Base-by-base conservation (phyloP, 495 filamentous ascomycete genomes). In the Tuber umbilicatum region DNA sequence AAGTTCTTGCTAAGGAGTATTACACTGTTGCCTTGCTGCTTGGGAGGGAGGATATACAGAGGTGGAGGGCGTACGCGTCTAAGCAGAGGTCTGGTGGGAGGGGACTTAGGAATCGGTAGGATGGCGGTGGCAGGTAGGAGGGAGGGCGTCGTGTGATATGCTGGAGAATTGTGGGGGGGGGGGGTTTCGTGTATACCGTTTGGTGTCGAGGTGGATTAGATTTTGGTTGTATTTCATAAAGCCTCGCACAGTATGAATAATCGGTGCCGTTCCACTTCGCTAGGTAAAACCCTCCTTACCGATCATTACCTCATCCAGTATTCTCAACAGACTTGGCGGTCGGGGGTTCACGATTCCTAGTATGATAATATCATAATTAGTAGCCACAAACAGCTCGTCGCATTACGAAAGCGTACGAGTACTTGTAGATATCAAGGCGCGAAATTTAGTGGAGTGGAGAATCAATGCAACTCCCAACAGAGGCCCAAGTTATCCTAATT, bases 1-100 rank as follows among this genome's bases (percentile, higher is more conserved):
- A 97, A 87, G 92, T 92, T 80, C 83, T 97, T 78, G 93, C 92
- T 19, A 86, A 86, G 81, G 85, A 90, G 83, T 94, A 85, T 83
- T 93, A 88, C 84, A 94, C 88, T 6, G 88, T 94, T 35, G 91
- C 93, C 76, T 82, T 84, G 75, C 84, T 94, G 79, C 74, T 90
- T 83, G 89, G 86, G 83, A 87, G 91, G 83, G 90, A 92, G 78
- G 91, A 93, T 87, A 89, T 95, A 41, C 78, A 85, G 84, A 85
- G 84, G 79, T 97, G 91, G 89, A 90, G 88, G 42, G 85, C 41
- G 40, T 81, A 81, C 70, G 72, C 78, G 55, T 81, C 76, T n/a
- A 78, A 77, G 43, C 80, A 81, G 67, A 71, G 75, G 47, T 86
- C 84, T 85, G 81, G 85, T 5, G 84, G 86, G 60, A 83, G 81